phyloP scores from a whole-genome alignment of 1,139 yeast species.

The Ogataea hybrid region DNA sequence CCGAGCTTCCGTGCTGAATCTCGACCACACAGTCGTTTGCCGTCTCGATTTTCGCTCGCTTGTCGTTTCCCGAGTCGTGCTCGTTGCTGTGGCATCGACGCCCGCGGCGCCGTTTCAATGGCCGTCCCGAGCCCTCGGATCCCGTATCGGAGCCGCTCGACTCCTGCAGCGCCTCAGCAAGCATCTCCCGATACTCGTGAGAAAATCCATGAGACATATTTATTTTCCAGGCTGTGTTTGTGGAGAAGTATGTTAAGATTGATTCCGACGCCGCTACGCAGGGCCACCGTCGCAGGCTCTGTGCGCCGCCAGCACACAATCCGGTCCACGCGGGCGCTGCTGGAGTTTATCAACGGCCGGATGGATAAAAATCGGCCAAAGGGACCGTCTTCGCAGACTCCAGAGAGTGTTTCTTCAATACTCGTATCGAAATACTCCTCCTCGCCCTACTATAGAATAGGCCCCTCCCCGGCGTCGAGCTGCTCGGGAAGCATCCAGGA shows the following conservation, averaged over 20 bases:
- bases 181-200: slow-evolving; percentile 13
- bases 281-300: neutral
- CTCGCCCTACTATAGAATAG: slow-evolving; percentile 1
- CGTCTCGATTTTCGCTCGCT: neutral
- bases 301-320: neutral
- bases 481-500: slow-evolving; percentile 21
- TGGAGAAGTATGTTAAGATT: slow-evolving; percentile 6
- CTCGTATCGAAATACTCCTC: slow-evolving; percentile 4
- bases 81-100: too few species aligned
- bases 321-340: neutral
- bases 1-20: neutral
- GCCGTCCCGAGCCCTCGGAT: neutral
- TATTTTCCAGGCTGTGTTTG: slow-evolving; percentile 7
- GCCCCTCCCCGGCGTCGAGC: neutral
- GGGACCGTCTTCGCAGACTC: neutral
- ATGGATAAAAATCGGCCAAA: too few species aligned
- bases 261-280: neutral
- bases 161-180: slow-evolving; percentile 12
- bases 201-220: slow-evolving; percentile 12
- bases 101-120: neutral
- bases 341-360: neutral
- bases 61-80: too few species aligned
- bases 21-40: neutral
- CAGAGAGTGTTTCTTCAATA: slow-evolving; percentile 1
- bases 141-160: slow-evolving; percentile 7